Conservation (phyloP, 225 moss, liverwort and hornwort species). For the Sphagnum tenellum region DNA sequence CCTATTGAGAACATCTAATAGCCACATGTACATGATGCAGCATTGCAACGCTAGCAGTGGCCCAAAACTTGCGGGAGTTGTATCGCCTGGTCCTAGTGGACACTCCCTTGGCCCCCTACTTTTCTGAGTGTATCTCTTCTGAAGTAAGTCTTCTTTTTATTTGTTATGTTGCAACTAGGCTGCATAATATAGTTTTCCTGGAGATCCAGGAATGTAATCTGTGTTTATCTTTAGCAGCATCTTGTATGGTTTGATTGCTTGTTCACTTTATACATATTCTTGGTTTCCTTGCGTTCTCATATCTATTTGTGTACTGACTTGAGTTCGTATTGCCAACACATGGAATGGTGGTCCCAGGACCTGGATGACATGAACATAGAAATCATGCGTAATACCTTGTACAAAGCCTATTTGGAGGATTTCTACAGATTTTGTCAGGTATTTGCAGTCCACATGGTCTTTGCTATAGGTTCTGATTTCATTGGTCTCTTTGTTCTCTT, state of each 20-base stretch:
- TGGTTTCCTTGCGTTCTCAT: too few relatives aligned
- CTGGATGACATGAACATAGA: constrained; percentile 99
- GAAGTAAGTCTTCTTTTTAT: constrained; percentile 40
- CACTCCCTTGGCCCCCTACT: constrained; percentile 92
- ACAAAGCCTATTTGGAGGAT: constrained; percentile 95
- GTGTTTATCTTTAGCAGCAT: too few relatives aligned
- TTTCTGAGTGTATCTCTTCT: constrained; percentile 97
- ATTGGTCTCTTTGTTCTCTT: too few relatives aligned
- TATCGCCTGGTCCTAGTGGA: constrained; percentile 96
- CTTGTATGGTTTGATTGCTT: too few relatives aligned
- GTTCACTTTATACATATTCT: too few relatives aligned
- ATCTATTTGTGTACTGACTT: too few relatives aligned
- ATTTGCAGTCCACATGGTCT: too few relatives aligned
- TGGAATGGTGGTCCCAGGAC: constrained; percentile 37
- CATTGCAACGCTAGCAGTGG: constrained; percentile 90
- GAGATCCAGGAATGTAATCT: too few relatives aligned
- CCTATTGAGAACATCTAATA: too few relatives aligned
- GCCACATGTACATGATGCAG: constrained; percentile 25
- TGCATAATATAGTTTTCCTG: too few relatives aligned
- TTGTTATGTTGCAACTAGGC: too few relatives aligned
- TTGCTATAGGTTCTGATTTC: too few relatives aligned
- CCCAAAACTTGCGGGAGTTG: constrained; percentile 95
- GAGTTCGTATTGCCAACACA: background rate
- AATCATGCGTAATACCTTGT: constrained; percentile 98
- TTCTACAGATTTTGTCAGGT: constrained; percentile 97